Evolutionary conservation across 2,329 filamentous ascomycete species (phyloP).

Genomic region (Xylaria sp.): DNA sequence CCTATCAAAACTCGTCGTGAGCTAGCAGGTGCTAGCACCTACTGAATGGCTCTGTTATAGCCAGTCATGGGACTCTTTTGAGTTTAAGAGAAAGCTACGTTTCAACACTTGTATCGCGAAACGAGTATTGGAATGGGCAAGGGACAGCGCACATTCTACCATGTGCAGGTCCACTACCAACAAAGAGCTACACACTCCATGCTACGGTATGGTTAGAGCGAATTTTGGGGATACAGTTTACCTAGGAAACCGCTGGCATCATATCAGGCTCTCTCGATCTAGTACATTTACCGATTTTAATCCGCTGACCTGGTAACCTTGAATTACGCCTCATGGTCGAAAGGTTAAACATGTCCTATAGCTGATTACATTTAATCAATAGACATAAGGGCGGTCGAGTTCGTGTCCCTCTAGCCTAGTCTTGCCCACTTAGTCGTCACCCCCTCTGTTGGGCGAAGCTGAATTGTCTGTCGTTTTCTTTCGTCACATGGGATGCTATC

Average conservation of each 20-base stretch:
- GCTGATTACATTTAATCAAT: conserved; percentile 8
- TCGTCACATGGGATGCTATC: neutral
- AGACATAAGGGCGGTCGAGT: neutral
- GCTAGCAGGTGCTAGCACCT: conserved; percentile 37
- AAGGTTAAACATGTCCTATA: conserved; percentile 2
- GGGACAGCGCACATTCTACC: neutral
- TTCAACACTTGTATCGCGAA: neutral
- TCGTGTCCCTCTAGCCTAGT: conserved; percentile 5
- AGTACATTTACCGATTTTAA: conserved; percentile 14
- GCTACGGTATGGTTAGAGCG: conserved; percentile 1
- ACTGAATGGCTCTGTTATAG: conserved; percentile 33
- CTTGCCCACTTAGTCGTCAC: conserved; percentile 3
- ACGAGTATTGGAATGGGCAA: conserved; percentile 1
- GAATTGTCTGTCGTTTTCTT: neutral
- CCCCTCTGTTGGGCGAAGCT: conserved; percentile 6
- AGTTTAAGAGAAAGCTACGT: neutral
- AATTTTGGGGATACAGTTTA: conserved; percentile 21
- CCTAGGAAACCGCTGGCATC: conserved; percentile 9
- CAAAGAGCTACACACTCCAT: conserved; percentile 8
- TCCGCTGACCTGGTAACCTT: conserved; percentile 24
- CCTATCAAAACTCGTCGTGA: conserved; percentile 26
- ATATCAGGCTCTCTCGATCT: conserved; percentile 21
- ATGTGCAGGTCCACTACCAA: conserved; percentile 6
- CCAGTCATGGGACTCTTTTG: conserved; percentile 38
- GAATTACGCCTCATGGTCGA: conserved; percentile 13